These are phyloP conservation scores for Candida nemodendra DNA, from an alignment of 805 yeast genomes.

Conservation along the genomic window DNA sequence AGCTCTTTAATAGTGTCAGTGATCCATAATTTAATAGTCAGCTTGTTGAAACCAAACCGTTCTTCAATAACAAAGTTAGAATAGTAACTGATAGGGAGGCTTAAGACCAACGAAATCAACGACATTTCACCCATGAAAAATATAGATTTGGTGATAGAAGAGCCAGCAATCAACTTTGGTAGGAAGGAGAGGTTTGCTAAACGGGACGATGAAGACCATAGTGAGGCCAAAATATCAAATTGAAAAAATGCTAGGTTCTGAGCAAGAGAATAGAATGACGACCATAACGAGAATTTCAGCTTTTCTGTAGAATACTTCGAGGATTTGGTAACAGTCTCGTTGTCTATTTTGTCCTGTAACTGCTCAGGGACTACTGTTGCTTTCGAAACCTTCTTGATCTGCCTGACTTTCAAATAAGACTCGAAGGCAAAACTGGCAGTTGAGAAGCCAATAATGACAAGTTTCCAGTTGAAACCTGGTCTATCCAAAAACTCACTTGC, in stretches of 20 bases:
- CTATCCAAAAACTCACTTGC: slow-evolving; percentile 57
- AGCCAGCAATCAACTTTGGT: slow-evolving; percentile 42
- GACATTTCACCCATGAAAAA: slow-evolving; percentile 56
- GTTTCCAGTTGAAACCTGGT: slow-evolving; percentile 78
- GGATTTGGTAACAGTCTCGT: slow-evolving; percentile 72
- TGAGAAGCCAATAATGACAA: slow-evolving; percentile 69
- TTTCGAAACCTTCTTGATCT: slow-evolving; percentile 59
- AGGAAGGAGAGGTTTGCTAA: slow-evolving; percentile 28
- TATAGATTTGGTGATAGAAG: slow-evolving; percentile 64
- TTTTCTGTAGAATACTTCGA: slow-evolving; percentile 80
- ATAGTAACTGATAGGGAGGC: slow-evolving; percentile 72
- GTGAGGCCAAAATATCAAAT: slow-evolving; percentile 59
- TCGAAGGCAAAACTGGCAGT: slow-evolving; percentile 75
- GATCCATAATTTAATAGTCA: slow-evolving; percentile 69
- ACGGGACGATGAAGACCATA: slow-evolving; percentile 54
- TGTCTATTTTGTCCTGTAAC: slow-evolving; percentile 64
- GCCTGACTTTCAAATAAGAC: slow-evolving; percentile 71
- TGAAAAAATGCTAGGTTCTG: slow-evolving; percentile 59
- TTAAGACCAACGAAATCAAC: slow-evolving; percentile 48
- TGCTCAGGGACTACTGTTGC: slow-evolving; percentile 61
- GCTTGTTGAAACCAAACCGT: slow-evolving; percentile 88
- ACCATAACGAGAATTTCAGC: slow-evolving; percentile 61
- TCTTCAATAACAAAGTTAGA: slow-evolving; percentile 87
- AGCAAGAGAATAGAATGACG: slow-evolving; percentile 48
- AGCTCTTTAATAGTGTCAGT: slow-evolving; percentile 66